Evolutionary conservation across 2,329 filamentous ascomycete species (phyloP).

Genomic region (Paecilomyces sp.): DNA sequence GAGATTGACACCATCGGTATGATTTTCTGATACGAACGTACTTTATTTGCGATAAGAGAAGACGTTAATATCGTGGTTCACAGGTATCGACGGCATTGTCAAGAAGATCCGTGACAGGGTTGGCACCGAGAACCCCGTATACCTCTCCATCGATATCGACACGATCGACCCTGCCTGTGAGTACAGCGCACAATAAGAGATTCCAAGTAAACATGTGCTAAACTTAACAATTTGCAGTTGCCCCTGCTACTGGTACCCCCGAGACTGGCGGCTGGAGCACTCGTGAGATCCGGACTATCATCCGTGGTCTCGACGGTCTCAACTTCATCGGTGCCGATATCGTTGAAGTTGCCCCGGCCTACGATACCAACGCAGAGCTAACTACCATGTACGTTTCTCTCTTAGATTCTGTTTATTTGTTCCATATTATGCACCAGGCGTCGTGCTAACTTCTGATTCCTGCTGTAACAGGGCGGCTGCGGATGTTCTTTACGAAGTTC

Average conservation of each 20-base stretch:
- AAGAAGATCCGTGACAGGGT: conserved; percentile 69
- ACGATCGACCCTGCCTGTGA: conserved; percentile 74
- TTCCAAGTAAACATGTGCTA: neutral
- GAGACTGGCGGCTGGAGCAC: conserved; percentile 58
- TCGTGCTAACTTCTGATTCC: conserved; percentile 9
- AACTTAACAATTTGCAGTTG: conserved; percentile 16
- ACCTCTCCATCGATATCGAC: conserved; percentile 80
- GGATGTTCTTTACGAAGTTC: conserved; percentile 67
- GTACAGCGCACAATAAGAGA: conserved; percentile 14
- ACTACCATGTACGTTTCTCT: conserved; percentile 38
- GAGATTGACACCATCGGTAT: conserved; percentile 60
- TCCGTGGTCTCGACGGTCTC: conserved; percentile 52
- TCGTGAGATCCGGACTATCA: conserved; percentile 51
- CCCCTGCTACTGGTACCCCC: conserved; percentile 49
- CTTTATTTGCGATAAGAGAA: neutral
- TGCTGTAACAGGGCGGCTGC: conserved; percentile 28
- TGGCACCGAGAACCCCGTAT: conserved; percentile 67
- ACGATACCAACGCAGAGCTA: conserved; percentile 54
- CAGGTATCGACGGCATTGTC: conserved; percentile 63
- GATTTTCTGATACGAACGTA: neutral
- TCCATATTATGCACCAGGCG: no score
- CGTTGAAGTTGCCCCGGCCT: conserved; percentile 56
- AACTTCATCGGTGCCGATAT: conserved; percentile 55
- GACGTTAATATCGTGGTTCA: neutral
- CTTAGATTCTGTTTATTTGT: no score